phyloP scores from a whole-genome alignment of 2,329 filamentous ascomycete species.

The Aspergillus fischeri region DNA sequence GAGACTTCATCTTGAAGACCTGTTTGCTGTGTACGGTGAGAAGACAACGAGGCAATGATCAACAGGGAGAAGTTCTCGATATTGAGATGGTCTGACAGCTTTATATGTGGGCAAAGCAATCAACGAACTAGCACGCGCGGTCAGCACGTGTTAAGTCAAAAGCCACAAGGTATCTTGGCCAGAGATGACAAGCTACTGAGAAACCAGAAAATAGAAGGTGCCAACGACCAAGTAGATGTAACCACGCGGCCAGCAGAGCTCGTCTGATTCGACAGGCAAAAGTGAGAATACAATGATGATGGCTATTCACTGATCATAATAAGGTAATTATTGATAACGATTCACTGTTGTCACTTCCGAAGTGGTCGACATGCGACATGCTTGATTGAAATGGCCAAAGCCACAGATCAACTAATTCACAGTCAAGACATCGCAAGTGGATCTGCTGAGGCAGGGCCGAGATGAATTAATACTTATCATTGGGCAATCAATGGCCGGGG shows the following conservation, averaged over 20 bases:
- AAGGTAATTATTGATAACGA: background rate
- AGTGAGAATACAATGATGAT: background rate
- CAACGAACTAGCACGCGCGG: background rate
- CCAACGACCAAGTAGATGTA: background rate
- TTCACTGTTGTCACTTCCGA: background rate
- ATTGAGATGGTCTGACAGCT: background rate
- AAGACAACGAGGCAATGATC: background rate
- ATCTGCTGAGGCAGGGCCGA: background rate
- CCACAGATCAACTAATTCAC: background rate
- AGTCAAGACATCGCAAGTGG: background rate
- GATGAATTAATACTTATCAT: background rate
- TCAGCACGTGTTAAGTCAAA: background rate
- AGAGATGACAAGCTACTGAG: background rate
- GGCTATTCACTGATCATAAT: background rate
- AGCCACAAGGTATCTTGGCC: background rate
- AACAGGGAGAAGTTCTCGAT: background rate
- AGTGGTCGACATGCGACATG: background rate
- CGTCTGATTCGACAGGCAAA: slow-evolving; percentile 8
- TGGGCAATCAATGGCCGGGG: background rate
- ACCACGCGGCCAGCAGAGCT: slow-evolving; percentile 8
- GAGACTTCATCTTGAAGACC: slow-evolving; percentile 48
- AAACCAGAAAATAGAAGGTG: background rate
- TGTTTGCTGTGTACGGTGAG: background rate
- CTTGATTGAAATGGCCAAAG: background rate
- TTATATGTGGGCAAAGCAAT: background rate